Base-by-base conservation (phyloP, 345 rosid species). In the Capsella bursapastoris region DNA sequence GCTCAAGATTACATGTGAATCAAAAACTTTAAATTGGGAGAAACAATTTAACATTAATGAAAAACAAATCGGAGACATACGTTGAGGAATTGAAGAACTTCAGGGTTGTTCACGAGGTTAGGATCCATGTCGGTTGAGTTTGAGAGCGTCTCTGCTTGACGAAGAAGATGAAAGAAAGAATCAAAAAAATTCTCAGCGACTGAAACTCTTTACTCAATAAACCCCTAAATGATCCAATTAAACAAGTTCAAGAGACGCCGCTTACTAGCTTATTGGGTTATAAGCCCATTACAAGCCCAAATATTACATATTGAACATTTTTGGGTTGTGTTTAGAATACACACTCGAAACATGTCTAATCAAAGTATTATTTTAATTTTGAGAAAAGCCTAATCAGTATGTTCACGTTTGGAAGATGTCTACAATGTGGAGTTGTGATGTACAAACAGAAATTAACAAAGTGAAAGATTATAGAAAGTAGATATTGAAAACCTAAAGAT, bases 71-170 rank as follows among this genome's bases (percentile, higher is more conserved):
- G 61, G 27, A 44, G 41, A 69, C 87, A 71, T 81, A 91, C 97
- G 27, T 40, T 73, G 70, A 91, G 84, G 48, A 89, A 83, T 29
- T 77, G 86, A 75, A 87, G 82, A 81, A 91, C 29, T 81, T 89
- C 90, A 29, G 89, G 70, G 12, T 85, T 83, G 38, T 74, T 68
- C 18, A 80, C 71, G 3, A 57, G 9, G 8, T 78, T 74, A 12
- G 81, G 38, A 80, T 86, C 88, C 90, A 86, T 86, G 65, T 9
- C 64, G 14, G 12, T 43, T 61, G 57, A 31, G 8, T 25, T 25
- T 43, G 43, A 31, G 16, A 75, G 57, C 25, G 74, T 22, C 57
- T 75, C 63, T 35, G 64, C 29, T 51, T 61, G 50, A 57, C 7
- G 61, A 71, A 32, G 67, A 60, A 64, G 29, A 7, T 6, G 35